Conservation (phyloP, 1,284 basidiomycete genomes). For the Bjerkandera adusta region DNA sequence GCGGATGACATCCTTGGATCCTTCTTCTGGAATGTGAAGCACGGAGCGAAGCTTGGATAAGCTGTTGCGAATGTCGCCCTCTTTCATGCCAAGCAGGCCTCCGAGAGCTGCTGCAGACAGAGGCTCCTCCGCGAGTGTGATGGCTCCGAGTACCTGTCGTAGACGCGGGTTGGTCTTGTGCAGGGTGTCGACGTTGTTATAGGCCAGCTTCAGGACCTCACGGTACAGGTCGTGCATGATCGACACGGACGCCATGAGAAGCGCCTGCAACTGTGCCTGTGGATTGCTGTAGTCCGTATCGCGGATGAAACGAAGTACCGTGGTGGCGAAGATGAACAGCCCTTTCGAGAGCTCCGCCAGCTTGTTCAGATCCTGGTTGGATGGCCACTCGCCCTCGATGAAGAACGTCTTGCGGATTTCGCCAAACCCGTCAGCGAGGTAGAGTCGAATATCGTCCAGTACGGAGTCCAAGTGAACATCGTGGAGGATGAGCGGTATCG, state of each 20-base stretch:
- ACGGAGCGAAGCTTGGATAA: conserved; percentile 6
- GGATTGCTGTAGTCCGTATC: background rate
- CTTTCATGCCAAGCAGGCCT: background rate
- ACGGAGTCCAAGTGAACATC: background rate
- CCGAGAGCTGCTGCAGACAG: background rate
- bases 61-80: background rate
- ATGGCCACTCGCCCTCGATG: background rate
- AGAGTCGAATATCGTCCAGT: background rate
- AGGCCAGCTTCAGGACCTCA: background rate
- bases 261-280: background rate
- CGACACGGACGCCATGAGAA: too few relatives aligned
- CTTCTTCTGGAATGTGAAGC: conserved; percentile 12
- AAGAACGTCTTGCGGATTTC: background rate
- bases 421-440: background rate
- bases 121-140: background rate
- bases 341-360: background rate
- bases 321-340: conserved; percentile 1
- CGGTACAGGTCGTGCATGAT: background rate
- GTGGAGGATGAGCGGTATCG: background rate
- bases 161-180: background rate
- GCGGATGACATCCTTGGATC: conserved; percentile 9
- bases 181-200: background rate
- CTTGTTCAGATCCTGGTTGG: background rate
- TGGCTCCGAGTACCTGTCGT: background rate
- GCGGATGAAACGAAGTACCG: conserved; percentile 9